Base-by-base conservation (phyloP, 148 eudicot species). In the Heliamphora exappendiculata region DNA sequence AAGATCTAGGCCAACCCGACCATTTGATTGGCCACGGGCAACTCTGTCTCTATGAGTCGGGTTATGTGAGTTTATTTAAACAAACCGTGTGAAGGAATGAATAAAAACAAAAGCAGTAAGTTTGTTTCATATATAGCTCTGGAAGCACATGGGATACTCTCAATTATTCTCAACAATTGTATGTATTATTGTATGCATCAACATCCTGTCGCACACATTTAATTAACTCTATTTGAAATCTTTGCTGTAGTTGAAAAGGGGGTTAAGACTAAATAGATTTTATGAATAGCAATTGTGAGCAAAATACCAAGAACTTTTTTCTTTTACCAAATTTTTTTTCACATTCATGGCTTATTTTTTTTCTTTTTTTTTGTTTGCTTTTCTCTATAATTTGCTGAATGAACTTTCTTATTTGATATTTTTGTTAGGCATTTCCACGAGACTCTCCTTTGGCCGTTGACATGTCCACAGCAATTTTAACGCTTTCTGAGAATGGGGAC, bases 371-470 rank as follows among this genome's bases (percentile, higher is more conserved):
- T 69, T 66, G n/a, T n/a, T n/a, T n/a, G n/a, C n/a, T n/a, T n/a
- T 34, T 14, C 42, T 79, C 62, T 31, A 10, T 60, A 37, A 17
- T 74, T 75, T 58, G 71, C 57, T 5, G 42, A 49, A 33, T 57
- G 53, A 62, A 14, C 28, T 4, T 62, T 57, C 12, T 50, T 53
- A 41, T 28, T n/a, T 17, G 36, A 16, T 63, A 45, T 28, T 75
- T 50, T 28, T 41, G 49, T 19, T 60, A 95, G 99, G 98, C 97
- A 76, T 95, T 95, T 86, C 98, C 96, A 0, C 91, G 97, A 57
- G 99, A 93, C 80, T 95, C 99, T 34, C 97, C 97, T 11, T 84
- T 93, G 77, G 97, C 98, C 12, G 87, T 87, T 9, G 98, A 93
- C 86, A 41, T 95, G 73, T 95, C 99, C 60, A 93, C 96, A 55